Base-by-base conservation (phyloP, 1,284 basidiomycete species). In the Farysia itapuensis region DNA sequence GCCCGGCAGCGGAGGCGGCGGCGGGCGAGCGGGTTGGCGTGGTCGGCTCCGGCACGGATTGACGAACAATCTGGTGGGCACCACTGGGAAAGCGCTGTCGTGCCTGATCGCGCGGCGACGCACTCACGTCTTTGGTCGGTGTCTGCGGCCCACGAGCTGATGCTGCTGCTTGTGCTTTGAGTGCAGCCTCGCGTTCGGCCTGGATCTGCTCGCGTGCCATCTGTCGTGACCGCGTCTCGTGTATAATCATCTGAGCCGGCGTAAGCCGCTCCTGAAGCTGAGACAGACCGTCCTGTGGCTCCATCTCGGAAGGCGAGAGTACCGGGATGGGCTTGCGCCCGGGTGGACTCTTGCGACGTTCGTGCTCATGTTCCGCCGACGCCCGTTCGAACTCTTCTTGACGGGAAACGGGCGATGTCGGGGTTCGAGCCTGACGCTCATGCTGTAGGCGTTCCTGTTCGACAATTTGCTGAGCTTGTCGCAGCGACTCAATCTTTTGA, bases 221-320 rank as follows among this genome's bases (percentile, higher is more conserved):
- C 21, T 69, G 64, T 29, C 49, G 54, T 4, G 60, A 67, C 2
- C 69, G 46, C 1, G 69, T 70, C 33, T 72, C 69, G 8, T 58
- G 51, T 23, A 72, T 72, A 50, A 72, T 72, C 20, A 48, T 42
- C 37, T 72, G 69, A 3, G 69, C 69, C 5, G 65, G 65, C 7
- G 69, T 72, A 35, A 72, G 28, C 9, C 47, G 52, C 26, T 39
- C 58, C 2, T 64, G 54, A 3, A 33, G 22, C 9, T 29, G 18
- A 13, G 31, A 46, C 20, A 58, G 34, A 23, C 28, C 37, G 31
- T 63, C 37, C 9, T 42, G 5, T 20, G 43, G 31, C 25, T 57
- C 8, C 11, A 24, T 40, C 23, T 36, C 4, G 13, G 16, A 25
- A 14, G 49, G 43, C 22, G 51, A 26, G 24, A 54, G 45, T 4